Evolutionary conservation across 768 basidiomycete species (phyloP).

Genomic region (Podaxis sp.): DNA sequence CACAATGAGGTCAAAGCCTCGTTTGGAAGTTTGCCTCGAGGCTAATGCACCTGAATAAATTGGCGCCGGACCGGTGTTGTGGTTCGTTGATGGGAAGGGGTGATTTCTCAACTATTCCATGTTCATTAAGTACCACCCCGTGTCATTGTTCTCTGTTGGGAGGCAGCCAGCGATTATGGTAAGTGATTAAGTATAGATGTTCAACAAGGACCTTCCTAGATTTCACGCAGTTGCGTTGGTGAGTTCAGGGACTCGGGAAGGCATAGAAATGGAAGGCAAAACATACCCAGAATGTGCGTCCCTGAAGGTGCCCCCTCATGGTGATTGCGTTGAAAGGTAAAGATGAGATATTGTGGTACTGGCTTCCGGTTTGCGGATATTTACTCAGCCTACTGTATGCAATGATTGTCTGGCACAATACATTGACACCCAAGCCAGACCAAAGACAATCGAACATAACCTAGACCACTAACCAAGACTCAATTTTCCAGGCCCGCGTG

Average conservation of each 20-base stretch:
- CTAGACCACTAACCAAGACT: too few relatives aligned
- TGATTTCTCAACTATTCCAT: not conserved
- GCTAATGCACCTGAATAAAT: slow-evolving; percentile 18
- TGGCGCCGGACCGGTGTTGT: slow-evolving; percentile 12
- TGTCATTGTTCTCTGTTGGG: slow-evolving; percentile 8
- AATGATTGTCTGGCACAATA: too few relatives aligned
- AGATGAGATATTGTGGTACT: too few relatives aligned
- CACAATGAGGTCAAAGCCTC: slow-evolving; percentile 11
- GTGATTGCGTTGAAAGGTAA: not conserved
- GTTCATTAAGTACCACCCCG: not conserved
- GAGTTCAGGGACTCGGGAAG: not conserved
- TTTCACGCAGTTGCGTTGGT: not conserved
- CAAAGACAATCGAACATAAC: too few relatives aligned
- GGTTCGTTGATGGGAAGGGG: slow-evolving; percentile 2
- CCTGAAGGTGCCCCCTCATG: not conserved
- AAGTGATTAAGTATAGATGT: not conserved
- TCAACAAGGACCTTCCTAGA: not conserved
- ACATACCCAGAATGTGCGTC: not conserved
- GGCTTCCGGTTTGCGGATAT: too few relatives aligned
- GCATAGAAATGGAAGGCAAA: not conserved
- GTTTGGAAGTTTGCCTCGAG: slow-evolving; percentile 26
- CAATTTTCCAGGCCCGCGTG: too few relatives aligned
- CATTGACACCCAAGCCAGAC: too few relatives aligned
- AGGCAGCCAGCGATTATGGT: not conserved
- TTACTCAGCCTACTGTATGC: too few relatives aligned